Conservation (phyloP, 805 yeast genomes). For the Candida verbasci region DNA sequence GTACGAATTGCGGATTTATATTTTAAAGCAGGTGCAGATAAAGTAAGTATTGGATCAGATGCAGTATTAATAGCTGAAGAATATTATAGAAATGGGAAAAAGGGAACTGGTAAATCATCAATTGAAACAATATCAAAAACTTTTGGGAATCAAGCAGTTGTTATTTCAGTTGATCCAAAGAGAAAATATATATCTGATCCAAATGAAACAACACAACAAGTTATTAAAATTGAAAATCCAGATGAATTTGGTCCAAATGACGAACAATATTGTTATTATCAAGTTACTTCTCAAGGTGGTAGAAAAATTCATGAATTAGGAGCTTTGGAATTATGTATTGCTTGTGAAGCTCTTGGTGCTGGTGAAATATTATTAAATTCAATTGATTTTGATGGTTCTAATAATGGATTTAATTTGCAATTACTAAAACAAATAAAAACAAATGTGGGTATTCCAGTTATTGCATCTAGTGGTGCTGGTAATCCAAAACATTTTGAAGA, state of each 20-base stretch:
- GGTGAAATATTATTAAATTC: conserved; percentile 93
- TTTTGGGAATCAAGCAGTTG: conserved; percentile 96
- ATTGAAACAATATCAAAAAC: conserved; percentile 90
- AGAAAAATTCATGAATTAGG: conserved; percentile 83
- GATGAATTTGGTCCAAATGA: conserved; percentile 71
- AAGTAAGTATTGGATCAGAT: conserved; percentile 96
- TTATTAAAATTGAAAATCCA: conserved; percentile 56
- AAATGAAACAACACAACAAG: conserved; percentile 52
- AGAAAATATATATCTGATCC: conserved; percentile 72
- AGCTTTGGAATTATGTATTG: conserved; percentile 81
- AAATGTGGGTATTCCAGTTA: conserved; percentile 83
- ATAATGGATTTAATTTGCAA: conserved; percentile 90
- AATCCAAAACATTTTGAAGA: conserved; percentile 85
- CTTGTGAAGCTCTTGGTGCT: conserved; percentile 92
- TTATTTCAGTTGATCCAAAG: conserved; percentile 96
- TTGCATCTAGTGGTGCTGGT: conserved; percentile 98
- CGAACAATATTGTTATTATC: conserved; percentile 86
- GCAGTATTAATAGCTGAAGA: conserved; percentile 90
- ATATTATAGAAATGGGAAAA: conserved; percentile 55
- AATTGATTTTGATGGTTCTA: conserved; percentile 95
- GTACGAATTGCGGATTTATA: conserved; percentile 86
- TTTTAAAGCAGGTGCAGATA: conserved; percentile 96
- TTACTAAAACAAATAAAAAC: conserved; percentile 71
- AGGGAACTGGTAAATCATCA: conserved; percentile 73
- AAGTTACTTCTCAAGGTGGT: conserved; percentile 96